Percentiles rank a stretch among this genome's conserved stretches.
Evolutionary conservation across 305 asterid species (phyloP).

Genomic region (Solanum hybrid): DNA sequence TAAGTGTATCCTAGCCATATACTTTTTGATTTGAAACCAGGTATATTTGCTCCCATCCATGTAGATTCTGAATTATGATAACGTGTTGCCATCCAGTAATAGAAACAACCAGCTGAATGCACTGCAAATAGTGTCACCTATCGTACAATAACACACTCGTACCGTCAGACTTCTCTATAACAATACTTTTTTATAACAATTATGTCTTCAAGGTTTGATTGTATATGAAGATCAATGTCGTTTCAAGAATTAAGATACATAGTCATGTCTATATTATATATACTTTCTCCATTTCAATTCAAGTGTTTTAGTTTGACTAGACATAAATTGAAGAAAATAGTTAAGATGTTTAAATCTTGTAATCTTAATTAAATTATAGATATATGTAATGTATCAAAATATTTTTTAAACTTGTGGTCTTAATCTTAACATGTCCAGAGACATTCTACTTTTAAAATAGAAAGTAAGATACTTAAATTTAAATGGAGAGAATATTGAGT

Average conservation of each 20-base stretch:
- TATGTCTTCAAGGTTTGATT: background rate
- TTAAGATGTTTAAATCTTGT: background rate
- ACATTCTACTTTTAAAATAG: background rate
- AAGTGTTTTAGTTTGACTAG: background rate
- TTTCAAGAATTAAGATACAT: background rate
- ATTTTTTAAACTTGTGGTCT: background rate
- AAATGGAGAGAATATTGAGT: background rate
- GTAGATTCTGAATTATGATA: conserved; percentile 36
- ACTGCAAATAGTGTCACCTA: conserved; percentile 86
- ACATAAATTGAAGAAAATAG: background rate
- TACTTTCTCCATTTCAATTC: background rate
- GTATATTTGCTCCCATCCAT: conserved; percentile 67
- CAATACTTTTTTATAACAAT: too few species aligned
- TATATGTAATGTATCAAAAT: background rate
- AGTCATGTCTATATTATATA: background rate
- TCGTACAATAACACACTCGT: background rate
- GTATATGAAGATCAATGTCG: background rate
- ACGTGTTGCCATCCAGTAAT: conserved; percentile 75
- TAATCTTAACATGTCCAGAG: background rate
- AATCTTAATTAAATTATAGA: background rate
- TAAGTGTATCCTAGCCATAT: conserved; percentile 78
- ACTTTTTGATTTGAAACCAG: conserved; percentile 45
- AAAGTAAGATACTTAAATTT: background rate
- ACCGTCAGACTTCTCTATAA: background rate
- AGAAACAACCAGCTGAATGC: conserved; percentile 87